Evolutionary conservation across 345 rosid genomes (phyloP).

Genomic region (Reutealis trisperma): DNA sequence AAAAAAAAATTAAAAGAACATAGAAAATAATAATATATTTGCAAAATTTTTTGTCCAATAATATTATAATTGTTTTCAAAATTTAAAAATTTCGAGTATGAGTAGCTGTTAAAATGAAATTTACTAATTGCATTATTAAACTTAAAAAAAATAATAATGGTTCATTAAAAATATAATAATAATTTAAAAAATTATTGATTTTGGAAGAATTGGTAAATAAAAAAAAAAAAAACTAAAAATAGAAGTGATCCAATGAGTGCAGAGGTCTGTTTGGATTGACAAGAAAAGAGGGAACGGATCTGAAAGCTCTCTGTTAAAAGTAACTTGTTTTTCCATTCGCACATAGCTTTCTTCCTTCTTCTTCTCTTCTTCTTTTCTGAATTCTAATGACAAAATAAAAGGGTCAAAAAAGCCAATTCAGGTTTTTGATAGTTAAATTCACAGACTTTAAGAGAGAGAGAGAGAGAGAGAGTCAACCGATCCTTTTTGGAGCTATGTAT

Average conservation of each 20-base stretch:
- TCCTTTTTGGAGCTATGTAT: slow-evolving; percentile 47
- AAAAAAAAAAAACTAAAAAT: not conserved
- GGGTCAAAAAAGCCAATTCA: not conserved
- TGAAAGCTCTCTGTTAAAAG: slow-evolving; percentile 10
- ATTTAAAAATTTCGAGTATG: too few relatives aligned
- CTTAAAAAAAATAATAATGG: too few relatives aligned
- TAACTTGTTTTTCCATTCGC: not conserved
- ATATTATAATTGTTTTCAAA: too few relatives aligned
- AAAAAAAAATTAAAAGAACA: too few relatives aligned
- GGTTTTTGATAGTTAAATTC: slow-evolving; percentile 19
- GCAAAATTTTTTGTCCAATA: too few relatives aligned
- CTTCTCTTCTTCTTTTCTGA: not conserved
- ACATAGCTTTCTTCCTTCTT: not conserved
- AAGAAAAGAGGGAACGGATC: slow-evolving; percentile 10
- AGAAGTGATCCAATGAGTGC: not conserved
- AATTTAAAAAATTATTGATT: too few relatives aligned
- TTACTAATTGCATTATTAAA: too few relatives aligned
- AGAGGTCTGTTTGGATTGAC: not conserved
- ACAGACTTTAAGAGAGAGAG: slow-evolving; percentile 32
- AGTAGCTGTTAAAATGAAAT: too few relatives aligned
- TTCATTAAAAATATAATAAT: too few relatives aligned
- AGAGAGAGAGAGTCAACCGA: slow-evolving; percentile 62
- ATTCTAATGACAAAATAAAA: not conserved
- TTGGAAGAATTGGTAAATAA: too few relatives aligned
- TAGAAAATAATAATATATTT: too few relatives aligned